Base-by-base conservation (phyloP, 1,284 basidiomycete species). In the Ceratobasidium papillatum region DNA sequence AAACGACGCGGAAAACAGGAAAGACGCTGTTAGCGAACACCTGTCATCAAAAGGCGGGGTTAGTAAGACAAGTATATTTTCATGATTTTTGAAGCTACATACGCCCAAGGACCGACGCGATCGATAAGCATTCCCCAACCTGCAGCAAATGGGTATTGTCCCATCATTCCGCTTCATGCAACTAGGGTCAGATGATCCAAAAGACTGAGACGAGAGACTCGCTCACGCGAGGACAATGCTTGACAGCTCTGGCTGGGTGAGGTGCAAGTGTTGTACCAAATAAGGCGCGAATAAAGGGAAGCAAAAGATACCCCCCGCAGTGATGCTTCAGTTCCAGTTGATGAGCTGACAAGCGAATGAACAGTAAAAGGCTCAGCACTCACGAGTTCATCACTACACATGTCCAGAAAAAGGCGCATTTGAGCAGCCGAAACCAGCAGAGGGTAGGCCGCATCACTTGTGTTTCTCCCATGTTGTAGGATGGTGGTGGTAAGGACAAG, bases 201-300 rank as follows among this genome's bases (percentile, higher is more conserved):
- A 47, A 58, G 45, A 36, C 11, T 45, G 43, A 43, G 2, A 41
- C 56, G 38, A 30, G 49, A 52, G 43, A 22, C 32, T 49, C 56
- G 80, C 87, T 78, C 80, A 90, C 89, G 87, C 88, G 72, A 88
- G 84, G n/a, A 87, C 89, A 64, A 93, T 89, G 12, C 90, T 91
- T n/a, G 91, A 92, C 72, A 94, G 81, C 78, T 94, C 91, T 11
- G 90, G 88, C 80, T 93, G 92, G 3, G 87, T 87, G 63, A 93
- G 83, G 79, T 89, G 88, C 79, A 89, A 82, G 78, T 87, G 85
- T 45, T 84, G 78, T 0, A 87, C 87, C 68, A 94, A 80, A 1
- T 85, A 82, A 9, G 91, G 89, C 0, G 91, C 89, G 47, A 93
- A 83, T 11, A 93, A 83, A 19, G 92, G 91, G 79, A 93, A 93